These are phyloP conservation scores for Trametes villosa DNA, from an alignment of 768 basidiomycete species.

Conservation along the genomic window DNA sequence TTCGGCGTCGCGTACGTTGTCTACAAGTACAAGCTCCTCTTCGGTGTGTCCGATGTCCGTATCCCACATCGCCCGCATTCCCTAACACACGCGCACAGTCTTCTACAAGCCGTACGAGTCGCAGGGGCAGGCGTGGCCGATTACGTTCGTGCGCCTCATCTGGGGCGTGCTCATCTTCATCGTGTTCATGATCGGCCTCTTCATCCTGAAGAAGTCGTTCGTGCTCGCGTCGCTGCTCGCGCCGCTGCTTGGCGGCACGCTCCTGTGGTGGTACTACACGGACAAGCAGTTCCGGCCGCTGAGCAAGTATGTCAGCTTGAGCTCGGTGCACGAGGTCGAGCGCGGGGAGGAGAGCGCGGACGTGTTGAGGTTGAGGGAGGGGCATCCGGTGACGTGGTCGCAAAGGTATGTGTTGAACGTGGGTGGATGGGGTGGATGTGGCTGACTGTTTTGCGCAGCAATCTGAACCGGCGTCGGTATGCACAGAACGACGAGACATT, in stretches of 20 bases:
- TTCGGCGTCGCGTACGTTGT: slow-evolving; percentile 96
- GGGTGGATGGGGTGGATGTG: background rate
- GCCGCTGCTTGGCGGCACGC: slow-evolving; percentile 76
- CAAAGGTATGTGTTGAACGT: slow-evolving; percentile 64
- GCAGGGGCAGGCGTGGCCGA: slow-evolving; percentile 96
- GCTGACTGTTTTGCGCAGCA: slow-evolving; percentile 45
- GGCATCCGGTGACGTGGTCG: slow-evolving; percentile 86
- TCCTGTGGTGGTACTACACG: slow-evolving; percentile 83
- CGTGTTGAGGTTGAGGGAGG: slow-evolving; percentile 71
- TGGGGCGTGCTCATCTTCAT: slow-evolving; percentile 94
- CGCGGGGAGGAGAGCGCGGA: slow-evolving; percentile 86
- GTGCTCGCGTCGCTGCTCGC: slow-evolving; percentile 64
- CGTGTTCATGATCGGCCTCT: slow-evolving; percentile 96
- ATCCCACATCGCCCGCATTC: background rate
- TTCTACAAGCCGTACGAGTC: slow-evolving; percentile 99
- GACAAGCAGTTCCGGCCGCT: slow-evolving; percentile 69
- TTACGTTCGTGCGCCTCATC: slow-evolving; percentile 90
- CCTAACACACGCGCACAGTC: slow-evolving; percentile 49
- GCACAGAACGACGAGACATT: slow-evolving; percentile 92
- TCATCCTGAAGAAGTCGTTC: slow-evolving; percentile 69
- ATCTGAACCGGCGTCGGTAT: slow-evolving; percentile 85
- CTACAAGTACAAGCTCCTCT: slow-evolving; percentile 97
- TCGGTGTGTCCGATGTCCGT: slow-evolving; percentile 59
- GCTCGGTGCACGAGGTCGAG: slow-evolving; percentile 87
- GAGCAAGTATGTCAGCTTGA: slow-evolving; percentile 82